Conservation (phyloP, 2,329 filamentous ascomycete genomes). For the Neonectria punicea region DNA sequence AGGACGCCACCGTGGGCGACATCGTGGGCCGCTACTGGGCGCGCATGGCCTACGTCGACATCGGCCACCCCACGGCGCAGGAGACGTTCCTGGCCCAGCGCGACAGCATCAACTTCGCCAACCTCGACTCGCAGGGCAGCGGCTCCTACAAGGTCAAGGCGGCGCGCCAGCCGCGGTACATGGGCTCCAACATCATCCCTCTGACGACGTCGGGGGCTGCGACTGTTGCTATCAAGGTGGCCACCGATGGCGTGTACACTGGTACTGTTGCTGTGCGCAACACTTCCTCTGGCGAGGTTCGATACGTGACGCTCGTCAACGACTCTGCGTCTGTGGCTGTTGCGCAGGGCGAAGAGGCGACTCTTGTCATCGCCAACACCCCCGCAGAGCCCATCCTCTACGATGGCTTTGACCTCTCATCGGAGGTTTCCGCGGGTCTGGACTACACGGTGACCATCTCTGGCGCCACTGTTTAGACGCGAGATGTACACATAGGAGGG, state of each 20-base stretch:
- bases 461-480: constrained; percentile 41
- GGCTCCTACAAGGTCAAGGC: constrained; percentile 56
- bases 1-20: constrained; percentile 47
- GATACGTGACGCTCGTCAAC: constrained; percentile 51
- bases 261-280: constrained; percentile 53
- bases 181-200: constrained; percentile 62
- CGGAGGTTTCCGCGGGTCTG: constrained; percentile 50
- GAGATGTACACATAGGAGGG: not conserved
- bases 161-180: constrained; percentile 56
- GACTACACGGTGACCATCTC: constrained; percentile 52
- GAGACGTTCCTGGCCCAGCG: constrained; percentile 51
- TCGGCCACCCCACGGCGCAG: constrained; percentile 56
- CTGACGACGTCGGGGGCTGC: constrained; percentile 48
- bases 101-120: constrained; percentile 52
- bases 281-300: constrained; percentile 36
- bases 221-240: constrained; percentile 48
- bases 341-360: constrained; percentile 54
- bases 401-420: constrained; percentile 53
- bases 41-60: constrained; percentile 63
- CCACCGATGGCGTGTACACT: constrained; percentile 50
- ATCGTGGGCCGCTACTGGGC: constrained; percentile 63
- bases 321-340: constrained; percentile 49
- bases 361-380: constrained; percentile 60
- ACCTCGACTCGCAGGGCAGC: constrained; percentile 50
- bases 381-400: constrained; percentile 55